Conservation (phyloP, 2,329 filamentous ascomycete genomes). For the Plectosphaerella plurivora region DNA sequence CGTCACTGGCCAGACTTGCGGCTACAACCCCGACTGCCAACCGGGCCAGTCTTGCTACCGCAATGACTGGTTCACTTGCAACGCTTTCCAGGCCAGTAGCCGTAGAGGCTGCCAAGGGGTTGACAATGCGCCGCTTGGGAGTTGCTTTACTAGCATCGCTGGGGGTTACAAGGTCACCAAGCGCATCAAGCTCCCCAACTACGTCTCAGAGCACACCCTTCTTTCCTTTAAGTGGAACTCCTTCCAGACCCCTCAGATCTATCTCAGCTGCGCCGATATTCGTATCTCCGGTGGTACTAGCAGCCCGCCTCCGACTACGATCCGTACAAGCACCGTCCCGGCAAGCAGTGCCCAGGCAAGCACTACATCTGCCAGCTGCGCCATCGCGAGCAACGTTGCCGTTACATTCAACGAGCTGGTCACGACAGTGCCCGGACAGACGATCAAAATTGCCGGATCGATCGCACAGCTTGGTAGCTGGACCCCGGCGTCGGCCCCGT, state of each 20-base stretch:
- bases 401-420: slow-evolving; percentile 38
- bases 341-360: slow-evolving; percentile 4
- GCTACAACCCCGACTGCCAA: slow-evolving; percentile 42
- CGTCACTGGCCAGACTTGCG: slow-evolving; percentile 43
- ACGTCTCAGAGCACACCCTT: slow-evolving; percentile 43
- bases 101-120: slow-evolving; percentile 40
- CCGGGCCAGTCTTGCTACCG: slow-evolving; percentile 37
- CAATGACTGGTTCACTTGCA: slow-evolving; percentile 53
- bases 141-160: slow-evolving; percentile 43
- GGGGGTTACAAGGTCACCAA: slow-evolving; percentile 50
- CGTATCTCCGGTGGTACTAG: slow-evolving; percentile 27
- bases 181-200: slow-evolving; percentile 42
- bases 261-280: slow-evolving; percentile 49
- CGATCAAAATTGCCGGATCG: slow-evolving; percentile 41
- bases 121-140: slow-evolving; percentile 34
- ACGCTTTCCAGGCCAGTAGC: slow-evolving; percentile 31
- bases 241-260: slow-evolving; percentile 49
- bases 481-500: slow-evolving; percentile 35
- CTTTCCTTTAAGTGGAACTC: slow-evolving; percentile 51
- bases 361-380: slow-evolving; percentile 19
- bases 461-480: slow-evolving; percentile 33
- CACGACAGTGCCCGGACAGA: slow-evolving; percentile 42
- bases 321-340: slow-evolving; percentile 3
- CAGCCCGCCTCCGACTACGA: slow-evolving; percentile 10
- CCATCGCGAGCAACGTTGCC: slow-evolving; percentile 24